Conservation (phyloP, 805 yeast species). For the Ogataea siamensis region DNA sequence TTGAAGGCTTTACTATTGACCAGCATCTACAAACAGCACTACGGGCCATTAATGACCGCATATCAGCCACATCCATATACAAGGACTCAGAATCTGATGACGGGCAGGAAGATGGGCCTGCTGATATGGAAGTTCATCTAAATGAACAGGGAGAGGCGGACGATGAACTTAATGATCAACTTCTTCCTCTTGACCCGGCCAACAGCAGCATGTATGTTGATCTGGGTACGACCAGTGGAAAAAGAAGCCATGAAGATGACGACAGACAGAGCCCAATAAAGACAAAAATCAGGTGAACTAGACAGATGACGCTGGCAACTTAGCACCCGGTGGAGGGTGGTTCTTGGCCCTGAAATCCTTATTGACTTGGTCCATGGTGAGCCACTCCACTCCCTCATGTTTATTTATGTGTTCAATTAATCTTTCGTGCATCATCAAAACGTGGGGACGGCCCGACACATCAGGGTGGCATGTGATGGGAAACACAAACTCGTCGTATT, state of each 20-base stretch:
- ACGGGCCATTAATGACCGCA: constrained; percentile 23
- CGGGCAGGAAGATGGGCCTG: constrained; percentile 9
- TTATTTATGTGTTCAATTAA: constrained; percentile 36
- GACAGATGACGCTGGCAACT: constrained; percentile 23
- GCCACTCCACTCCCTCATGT: constrained; percentile 41
- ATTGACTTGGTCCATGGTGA: constrained; percentile 37
- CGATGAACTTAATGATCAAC: constrained; percentile 27
- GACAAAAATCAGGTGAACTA: constrained; percentile 31
- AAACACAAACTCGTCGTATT: constrained; percentile 38
- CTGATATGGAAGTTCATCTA: constrained; percentile 19
- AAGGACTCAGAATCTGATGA: constrained; percentile 18
- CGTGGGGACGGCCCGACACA: constrained; percentile 39
- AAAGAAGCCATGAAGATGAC: constrained; percentile 41
- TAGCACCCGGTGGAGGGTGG: constrained; percentile 31
- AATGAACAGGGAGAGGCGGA: constrained; percentile 29
- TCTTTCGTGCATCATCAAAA: constrained; percentile 36
- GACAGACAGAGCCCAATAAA: constrained; percentile 41
- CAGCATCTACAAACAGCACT: constrained; percentile 22
- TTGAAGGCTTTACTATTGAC: constrained; percentile 14
- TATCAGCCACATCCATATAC: constrained; percentile 19
- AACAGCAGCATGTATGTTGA: constrained; percentile 31
- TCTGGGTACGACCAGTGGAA: constrained; percentile 34
- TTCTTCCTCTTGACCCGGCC: constrained; percentile 14
- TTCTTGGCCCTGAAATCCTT: constrained; percentile 33
- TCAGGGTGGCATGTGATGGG: constrained; percentile 40